Percentiles rank a stretch among this genome's conserved stretches.
Evolutionary conservation across 805 yeast genomes (phyloP).

Genomic region (Myxozyma nipponensis): DNA sequence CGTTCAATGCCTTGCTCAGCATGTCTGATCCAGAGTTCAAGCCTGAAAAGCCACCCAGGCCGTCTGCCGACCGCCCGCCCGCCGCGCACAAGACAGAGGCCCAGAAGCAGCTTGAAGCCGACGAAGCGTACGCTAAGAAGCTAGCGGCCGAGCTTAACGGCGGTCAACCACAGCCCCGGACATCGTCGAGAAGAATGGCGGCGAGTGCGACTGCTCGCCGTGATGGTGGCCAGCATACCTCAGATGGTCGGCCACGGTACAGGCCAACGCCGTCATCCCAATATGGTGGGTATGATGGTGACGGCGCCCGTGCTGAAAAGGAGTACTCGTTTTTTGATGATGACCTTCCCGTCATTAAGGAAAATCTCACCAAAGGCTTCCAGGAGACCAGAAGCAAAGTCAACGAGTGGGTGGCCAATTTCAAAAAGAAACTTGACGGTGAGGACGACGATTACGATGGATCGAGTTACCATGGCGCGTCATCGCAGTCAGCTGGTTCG

Average conservation of each 20-base stretch:
- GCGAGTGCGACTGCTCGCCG: constrained; percentile 2
- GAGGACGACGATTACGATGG: constrained; percentile 22
- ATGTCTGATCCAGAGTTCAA: constrained; percentile 50
- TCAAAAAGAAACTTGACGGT: constrained; percentile 52
- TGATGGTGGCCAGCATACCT: not conserved
- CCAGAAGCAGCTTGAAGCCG: constrained; percentile 54
- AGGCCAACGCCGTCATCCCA: not conserved
- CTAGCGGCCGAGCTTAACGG: constrained; percentile 46
- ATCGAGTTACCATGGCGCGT: not conserved
- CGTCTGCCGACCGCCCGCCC: constrained; percentile 9
- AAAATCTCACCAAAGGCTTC: constrained; percentile 65
- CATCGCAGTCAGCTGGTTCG: not conserved
- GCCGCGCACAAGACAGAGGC: constrained; percentile 35
- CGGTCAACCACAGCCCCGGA: constrained; percentile 5
- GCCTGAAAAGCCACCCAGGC: constrained; percentile 28
- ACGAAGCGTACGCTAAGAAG: constrained; percentile 77
- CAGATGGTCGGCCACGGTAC: not conserved
- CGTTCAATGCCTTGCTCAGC: constrained; percentile 81
- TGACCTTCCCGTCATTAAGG: constrained; percentile 52
- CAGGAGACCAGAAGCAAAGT: constrained; percentile 76
- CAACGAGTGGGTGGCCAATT: constrained; percentile 71
- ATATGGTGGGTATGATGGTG: constrained; percentile 5
- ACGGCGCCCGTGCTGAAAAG: constrained; percentile 5
- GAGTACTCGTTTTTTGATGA: constrained; percentile 37
- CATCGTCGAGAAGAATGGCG: constrained; percentile 12